Percentiles rank a stretch among this genome's conserved stretches.
Evolutionary conservation across 2,329 filamentous ascomycete genomes (phyloP).

Genomic region (Celoporthe dispersa): DNA sequence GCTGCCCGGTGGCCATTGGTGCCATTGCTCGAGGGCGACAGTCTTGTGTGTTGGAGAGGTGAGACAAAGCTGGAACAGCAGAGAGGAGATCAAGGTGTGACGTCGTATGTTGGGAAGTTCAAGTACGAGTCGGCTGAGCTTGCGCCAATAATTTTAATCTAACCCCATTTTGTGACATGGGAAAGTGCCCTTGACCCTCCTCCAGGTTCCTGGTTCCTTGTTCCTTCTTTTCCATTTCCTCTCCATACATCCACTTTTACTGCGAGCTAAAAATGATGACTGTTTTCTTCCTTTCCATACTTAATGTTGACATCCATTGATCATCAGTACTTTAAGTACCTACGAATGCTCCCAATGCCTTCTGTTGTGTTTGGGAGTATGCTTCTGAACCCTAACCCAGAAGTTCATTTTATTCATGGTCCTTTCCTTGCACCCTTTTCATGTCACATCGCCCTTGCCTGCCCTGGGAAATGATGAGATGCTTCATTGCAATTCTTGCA

Average conservation of each 20-base stretch:
- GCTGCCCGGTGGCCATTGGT: slow-evolving; percentile 7
- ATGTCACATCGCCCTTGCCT: no score
- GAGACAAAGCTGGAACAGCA: neutral
- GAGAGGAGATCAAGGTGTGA: no score
- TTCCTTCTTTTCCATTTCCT: no score
- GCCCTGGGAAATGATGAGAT: neutral
- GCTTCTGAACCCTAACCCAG: neutral
- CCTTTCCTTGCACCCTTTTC: no score
- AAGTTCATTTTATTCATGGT: neutral
- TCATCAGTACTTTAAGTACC: no score
- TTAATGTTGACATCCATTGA: no score
- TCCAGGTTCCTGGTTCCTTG: neutral
- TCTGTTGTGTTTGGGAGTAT: neutral
- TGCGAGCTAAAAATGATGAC: no score
- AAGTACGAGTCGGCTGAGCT: neutral
- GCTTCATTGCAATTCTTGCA: neutral
- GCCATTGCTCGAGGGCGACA: slow-evolving; percentile 15
- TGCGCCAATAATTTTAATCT: neutral
- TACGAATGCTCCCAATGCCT: neutral
- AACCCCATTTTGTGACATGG: neutral
- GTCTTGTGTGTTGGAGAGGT: neutral
- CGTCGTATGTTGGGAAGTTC: neutral
- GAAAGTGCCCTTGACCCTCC: neutral
- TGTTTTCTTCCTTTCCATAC: no score
- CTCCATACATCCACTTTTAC: no score